A percentile compares a stretch with the other conserved stretches of the same genome.
phyloP scores from a whole-genome alignment of 139 green algal species.

The Spirogloea muscicola region DNA sequence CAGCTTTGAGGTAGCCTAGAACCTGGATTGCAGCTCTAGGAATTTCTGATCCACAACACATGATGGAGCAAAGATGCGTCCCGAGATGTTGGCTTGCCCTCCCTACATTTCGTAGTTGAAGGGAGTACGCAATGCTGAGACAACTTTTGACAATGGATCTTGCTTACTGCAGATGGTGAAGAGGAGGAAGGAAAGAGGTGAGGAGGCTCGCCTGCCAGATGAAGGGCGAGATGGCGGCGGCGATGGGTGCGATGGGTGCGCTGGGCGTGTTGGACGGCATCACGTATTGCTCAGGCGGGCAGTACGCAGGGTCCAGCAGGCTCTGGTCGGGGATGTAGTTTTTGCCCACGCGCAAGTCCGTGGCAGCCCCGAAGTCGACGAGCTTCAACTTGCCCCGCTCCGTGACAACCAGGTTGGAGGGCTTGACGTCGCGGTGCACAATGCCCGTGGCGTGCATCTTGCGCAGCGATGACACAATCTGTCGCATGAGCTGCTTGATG shows the following conservation, averaged over 20 bases:
- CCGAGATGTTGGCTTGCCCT: too few relatives aligned
- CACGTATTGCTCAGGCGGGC: slow-evolving; percentile 56
- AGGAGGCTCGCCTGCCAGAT: slow-evolving; percentile 48
- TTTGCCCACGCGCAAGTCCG: slow-evolving; percentile 54
- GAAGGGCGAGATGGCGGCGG: slow-evolving; percentile 49
- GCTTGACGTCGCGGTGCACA: slow-evolving; percentile 60
- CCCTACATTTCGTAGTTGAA: too few relatives aligned
- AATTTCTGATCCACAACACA: too few relatives aligned
- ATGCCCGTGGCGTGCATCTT: slow-evolving; percentile 57
- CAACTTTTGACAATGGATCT: too few relatives aligned
- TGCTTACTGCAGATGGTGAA: too few relatives aligned
- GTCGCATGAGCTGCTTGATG: slow-evolving; percentile 41
- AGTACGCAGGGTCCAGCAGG: slow-evolving; percentile 57
- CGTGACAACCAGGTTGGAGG: slow-evolving; percentile 55
- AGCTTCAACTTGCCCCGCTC: slow-evolving; percentile 49
- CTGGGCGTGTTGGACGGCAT: slow-evolving; percentile 49
- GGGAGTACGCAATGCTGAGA: too few relatives aligned
- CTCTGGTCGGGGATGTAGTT: slow-evolving; percentile 55
- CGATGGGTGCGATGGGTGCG: slow-evolving; percentile 40
- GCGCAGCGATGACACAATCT: slow-evolving; percentile 46
- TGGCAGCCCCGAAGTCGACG: slow-evolving; percentile 57
- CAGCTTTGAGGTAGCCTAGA: too few relatives aligned
- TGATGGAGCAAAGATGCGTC: too few relatives aligned
- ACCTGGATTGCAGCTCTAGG: too few relatives aligned
- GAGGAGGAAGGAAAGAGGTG: neutral